A percentile compares a stretch with the other conserved stretches of the same genome.
Conservation (phyloP, 2,329 filamentous ascomycete genomes). For the Teratosphaeriaceae sp. region DNA sequence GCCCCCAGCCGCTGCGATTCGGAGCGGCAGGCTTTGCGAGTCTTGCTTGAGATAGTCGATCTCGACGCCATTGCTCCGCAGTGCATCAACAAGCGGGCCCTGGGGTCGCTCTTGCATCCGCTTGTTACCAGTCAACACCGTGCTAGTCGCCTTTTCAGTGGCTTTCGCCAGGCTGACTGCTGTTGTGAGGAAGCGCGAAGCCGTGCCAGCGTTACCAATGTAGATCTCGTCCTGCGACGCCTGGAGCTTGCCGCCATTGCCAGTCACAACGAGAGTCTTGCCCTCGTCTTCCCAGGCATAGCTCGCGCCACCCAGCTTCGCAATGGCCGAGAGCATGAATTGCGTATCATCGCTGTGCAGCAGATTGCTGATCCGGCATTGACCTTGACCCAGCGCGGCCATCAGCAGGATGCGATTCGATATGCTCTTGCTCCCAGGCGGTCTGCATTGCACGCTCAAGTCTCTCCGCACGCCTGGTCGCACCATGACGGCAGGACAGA, state of each 20-base stretch:
- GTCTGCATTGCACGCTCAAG: conserved; percentile 68
- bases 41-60: conserved; percentile 78
- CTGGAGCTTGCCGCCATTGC: conserved; percentile 77
- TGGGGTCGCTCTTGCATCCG: conserved; percentile 96
- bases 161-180: conserved; percentile 78
- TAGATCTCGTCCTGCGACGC: conserved; percentile 76
- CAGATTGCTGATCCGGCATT: conserved; percentile 83
- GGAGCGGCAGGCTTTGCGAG: conserved; percentile 77
- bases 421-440: conserved; percentile 94
- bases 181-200: conserved; percentile 89
- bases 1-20: conserved; percentile 73
- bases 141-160: conserved; percentile 54
- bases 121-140: conserved; percentile 83
- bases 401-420: conserved; percentile 94
- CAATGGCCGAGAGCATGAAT: conserved; percentile 92
- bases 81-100: conserved; percentile 83
- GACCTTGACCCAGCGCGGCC: conserved; percentile 79
- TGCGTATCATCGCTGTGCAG: conserved; percentile 96
- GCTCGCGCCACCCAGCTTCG: conserved; percentile 73
- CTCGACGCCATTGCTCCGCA: conserved; percentile 77
- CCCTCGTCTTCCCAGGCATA: conserved; percentile 94
- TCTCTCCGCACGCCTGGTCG: conserved; percentile 61
- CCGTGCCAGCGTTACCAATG: conserved; percentile 92
- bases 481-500: conserved; percentile 73
- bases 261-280: conserved; percentile 81